Percentiles rank a stretch among this genome's conserved stretches.
Conservation (phyloP, 306 rosid species). For the Corylus americana region DNA sequence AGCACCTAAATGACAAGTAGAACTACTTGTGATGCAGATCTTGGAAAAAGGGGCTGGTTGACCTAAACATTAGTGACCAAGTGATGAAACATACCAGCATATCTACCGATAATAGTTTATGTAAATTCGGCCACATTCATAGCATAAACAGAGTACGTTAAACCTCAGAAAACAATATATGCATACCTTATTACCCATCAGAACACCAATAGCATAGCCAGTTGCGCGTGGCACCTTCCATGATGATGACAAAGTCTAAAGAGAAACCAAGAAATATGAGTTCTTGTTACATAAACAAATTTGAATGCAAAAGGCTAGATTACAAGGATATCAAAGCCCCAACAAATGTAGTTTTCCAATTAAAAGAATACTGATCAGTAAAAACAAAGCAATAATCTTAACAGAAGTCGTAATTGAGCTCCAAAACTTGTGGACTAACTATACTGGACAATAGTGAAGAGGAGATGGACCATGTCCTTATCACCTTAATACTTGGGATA, state of each 20-base stretch:
- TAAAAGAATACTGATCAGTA: no score
- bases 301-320: slow-evolving; percentile 12
- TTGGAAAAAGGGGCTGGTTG: slow-evolving; percentile 12
- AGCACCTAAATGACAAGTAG: slow-evolving; percentile 11
- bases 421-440: slow-evolving; percentile 1
- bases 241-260: slow-evolving; percentile 66
- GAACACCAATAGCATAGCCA: slow-evolving; percentile 74
- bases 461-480: not conserved
- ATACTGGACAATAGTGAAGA: not conserved
- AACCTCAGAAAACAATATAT: slow-evolving; percentile 15
- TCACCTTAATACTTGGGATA: not conserved
- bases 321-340: not conserved
- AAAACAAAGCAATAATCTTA: not conserved
- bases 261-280: slow-evolving; percentile 25
- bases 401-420: not conserved
- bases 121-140: slow-evolving; percentile 4
- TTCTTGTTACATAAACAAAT: slow-evolving; percentile 8
- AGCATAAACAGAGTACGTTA: slow-evolving; percentile 14
- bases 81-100: slow-evolving; percentile 13
- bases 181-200: slow-evolving; percentile 75
- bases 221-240: slow-evolving; percentile 67
- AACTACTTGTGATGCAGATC: not conserved
- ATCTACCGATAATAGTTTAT: slow-evolving; percentile 7
- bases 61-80: slow-evolving; percentile 18
- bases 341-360: not conserved